Conservation (phyloP, 2,329 filamentous ascomycete genomes). For the Hymenoscyphus linearis region DNA sequence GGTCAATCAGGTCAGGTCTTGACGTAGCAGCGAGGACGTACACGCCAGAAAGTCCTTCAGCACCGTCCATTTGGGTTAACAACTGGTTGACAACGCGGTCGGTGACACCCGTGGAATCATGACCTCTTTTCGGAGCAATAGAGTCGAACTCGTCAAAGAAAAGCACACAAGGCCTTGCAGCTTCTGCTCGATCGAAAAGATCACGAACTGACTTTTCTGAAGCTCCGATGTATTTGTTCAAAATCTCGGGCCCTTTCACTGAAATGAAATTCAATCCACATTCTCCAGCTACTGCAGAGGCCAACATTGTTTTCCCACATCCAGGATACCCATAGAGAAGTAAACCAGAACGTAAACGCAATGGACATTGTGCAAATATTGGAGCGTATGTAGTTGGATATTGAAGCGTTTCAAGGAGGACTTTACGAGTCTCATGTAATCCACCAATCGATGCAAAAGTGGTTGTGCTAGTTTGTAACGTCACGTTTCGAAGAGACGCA, state of each 20-base stretch:
- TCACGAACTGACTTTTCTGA: conserved; percentile 95
- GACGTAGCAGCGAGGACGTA: conserved; percentile 95
- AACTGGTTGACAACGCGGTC: conserved; percentile 98
- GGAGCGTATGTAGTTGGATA: conserved; percentile 98
- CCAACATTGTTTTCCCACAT: conserved; percentile 92
- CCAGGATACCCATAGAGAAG: conserved; percentile 93
- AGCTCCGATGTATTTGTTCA: conserved; percentile 99
- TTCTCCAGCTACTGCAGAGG: conserved; percentile 94
- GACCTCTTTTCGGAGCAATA: conserved; percentile 93
- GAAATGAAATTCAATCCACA: conserved; percentile 98
- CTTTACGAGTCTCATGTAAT: conserved; percentile 76
- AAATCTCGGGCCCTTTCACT: conserved; percentile 94
- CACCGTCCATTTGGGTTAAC: conserved; percentile 97
- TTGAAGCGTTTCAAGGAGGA: conserved; percentile 89
- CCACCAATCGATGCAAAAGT: conserved; percentile 92
- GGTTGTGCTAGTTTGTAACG: conserved; percentile 85
- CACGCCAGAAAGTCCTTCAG: conserved; percentile 88
- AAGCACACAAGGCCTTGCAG: conserved; percentile 85
- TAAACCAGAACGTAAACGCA: conserved; percentile 88
- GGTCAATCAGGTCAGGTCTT: conserved; percentile 90
- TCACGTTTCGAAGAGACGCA: conserved; percentile 89
- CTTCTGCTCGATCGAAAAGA: conserved; percentile 86
- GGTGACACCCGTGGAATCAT: conserved; percentile 97
- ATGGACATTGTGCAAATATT: conserved; percentile 91
- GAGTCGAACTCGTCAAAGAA: conserved; percentile 99